Evolutionary conservation across 371 early-diverging fungal species (phyloP).

Genomic region (Saksenaea oblongispora): DNA sequence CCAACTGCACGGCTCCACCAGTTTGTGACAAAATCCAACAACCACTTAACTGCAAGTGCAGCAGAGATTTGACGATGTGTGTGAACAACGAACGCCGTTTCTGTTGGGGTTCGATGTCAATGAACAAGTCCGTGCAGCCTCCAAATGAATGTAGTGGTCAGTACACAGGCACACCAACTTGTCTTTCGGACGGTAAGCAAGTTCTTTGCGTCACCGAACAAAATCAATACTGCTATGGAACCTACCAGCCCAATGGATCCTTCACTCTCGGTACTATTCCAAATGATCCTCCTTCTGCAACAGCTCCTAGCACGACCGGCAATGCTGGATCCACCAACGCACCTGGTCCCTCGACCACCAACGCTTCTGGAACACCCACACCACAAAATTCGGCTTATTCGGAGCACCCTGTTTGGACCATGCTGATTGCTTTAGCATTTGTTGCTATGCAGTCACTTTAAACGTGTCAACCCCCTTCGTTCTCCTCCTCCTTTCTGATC

Average conservation of each 20-base stretch:
- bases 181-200: constrained; percentile 35
- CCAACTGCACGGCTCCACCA: constrained; percentile 29
- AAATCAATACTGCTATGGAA: constrained; percentile 45
- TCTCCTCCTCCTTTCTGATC: background rate
- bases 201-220: constrained; percentile 46
- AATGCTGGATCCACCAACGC: background rate
- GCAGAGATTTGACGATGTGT: constrained; percentile 32
- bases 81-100: constrained; percentile 25
- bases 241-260: constrained; percentile 4
- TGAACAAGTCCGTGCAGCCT: constrained; percentile 25
- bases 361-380: background rate
- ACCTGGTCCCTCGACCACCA: background rate
- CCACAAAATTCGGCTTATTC: background rate
- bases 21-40: constrained; percentile 32
- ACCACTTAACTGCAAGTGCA: constrained; percentile 37
- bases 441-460: constrained; percentile 1
- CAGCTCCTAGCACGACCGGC: background rate
- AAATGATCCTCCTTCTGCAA: constrained; percentile 10
- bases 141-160: constrained; percentile 28
- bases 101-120: constrained; percentile 44
- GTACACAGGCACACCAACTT: constrained; percentile 28
- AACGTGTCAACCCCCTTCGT: background rate
- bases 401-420: background rate
- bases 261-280: constrained; percentile 23
- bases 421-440: background rate